Conservation (phyloP, 2,329 filamentous ascomycete genomes). For the Microdochium paspali region DNA sequence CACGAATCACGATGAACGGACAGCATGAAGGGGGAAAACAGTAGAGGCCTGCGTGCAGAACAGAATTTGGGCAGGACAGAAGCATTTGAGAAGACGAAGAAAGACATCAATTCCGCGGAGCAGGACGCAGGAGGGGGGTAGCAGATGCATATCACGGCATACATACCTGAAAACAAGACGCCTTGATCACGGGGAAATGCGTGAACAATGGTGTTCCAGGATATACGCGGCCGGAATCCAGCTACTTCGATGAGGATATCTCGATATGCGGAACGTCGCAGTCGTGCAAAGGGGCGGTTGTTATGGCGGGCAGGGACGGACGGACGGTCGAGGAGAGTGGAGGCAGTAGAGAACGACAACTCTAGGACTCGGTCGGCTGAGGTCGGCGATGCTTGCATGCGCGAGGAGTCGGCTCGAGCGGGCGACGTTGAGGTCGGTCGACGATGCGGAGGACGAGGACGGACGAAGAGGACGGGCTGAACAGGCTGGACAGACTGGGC, state of each 20-base stretch:
- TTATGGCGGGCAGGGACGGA: background rate
- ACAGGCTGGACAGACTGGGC: background rate
- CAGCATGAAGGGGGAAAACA: background rate
- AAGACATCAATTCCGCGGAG: background rate
- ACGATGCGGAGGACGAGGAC: background rate
- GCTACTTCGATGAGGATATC: background rate
- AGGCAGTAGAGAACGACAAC: background rate
- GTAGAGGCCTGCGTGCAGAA: background rate
- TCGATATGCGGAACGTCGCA: background rate
- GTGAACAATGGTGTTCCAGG: background rate
- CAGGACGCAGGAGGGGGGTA: too few species aligned
- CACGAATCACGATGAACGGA: background rate
- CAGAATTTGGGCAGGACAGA: background rate
- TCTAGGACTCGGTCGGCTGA: background rate
- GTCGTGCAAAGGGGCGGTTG: background rate
- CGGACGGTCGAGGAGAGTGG: background rate
- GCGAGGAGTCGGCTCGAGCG: background rate
- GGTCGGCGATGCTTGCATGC: background rate
- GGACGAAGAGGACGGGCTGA: background rate
- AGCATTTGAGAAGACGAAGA: background rate
- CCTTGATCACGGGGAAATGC: background rate
- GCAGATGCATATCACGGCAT: background rate
- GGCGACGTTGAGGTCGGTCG: too few species aligned
- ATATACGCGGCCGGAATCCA: background rate
- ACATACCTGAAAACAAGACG: background rate